Evolutionary conservation across 768 basidiomycete genomes (phyloP).

Genomic region (Omphalotus guepiniiformis): DNA sequence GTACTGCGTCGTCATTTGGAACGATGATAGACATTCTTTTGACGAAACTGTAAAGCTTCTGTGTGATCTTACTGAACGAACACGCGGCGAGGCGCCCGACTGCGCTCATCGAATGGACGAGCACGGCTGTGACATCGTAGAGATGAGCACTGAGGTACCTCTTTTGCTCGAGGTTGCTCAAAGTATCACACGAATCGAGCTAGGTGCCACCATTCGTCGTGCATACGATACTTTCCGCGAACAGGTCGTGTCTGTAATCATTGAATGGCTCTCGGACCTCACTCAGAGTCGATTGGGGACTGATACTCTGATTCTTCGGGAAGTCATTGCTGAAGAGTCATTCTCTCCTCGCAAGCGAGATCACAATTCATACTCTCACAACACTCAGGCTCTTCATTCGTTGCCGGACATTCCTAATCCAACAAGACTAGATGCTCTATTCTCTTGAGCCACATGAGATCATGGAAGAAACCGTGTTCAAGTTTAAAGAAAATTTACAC

Average conservation of each 20-base stretch:
- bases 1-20: slow-evolving; percentile 86
- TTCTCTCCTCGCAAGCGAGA: slow-evolving; percentile 58
- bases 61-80: slow-evolving; percentile 48
- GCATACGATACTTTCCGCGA: slow-evolving; percentile 89
- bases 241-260: slow-evolving; percentile 75
- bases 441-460: slow-evolving; percentile 75
- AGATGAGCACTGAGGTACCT: slow-evolving; percentile 54
- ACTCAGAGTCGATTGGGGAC: slow-evolving; percentile 66
- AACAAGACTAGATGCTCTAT: slow-evolving; percentile 67
- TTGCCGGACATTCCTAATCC: slow-evolving; percentile 46
- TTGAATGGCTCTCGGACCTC: slow-evolving; percentile 82
- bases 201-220: slow-evolving; percentile 85
- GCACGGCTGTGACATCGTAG: slow-evolving; percentile 77
- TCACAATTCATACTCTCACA: slow-evolving; percentile 38
- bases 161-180: slow-evolving; percentile 74
- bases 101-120: slow-evolving; percentile 66
- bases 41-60: slow-evolving; percentile 80
- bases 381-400: slow-evolving; percentile 30
- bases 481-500: slow-evolving; percentile 83
- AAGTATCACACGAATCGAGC: slow-evolving; percentile 79
- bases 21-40: slow-evolving; percentile 95
- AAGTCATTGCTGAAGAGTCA: slow-evolving; percentile 68
- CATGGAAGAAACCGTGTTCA: slow-evolving; percentile 83
- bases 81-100: slow-evolving; percentile 52
- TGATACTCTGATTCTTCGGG: slow-evolving; percentile 64